Conservation (phyloP, 2,329 filamentous ascomycete genomes). For the Lecanicillium sp. region DNA sequence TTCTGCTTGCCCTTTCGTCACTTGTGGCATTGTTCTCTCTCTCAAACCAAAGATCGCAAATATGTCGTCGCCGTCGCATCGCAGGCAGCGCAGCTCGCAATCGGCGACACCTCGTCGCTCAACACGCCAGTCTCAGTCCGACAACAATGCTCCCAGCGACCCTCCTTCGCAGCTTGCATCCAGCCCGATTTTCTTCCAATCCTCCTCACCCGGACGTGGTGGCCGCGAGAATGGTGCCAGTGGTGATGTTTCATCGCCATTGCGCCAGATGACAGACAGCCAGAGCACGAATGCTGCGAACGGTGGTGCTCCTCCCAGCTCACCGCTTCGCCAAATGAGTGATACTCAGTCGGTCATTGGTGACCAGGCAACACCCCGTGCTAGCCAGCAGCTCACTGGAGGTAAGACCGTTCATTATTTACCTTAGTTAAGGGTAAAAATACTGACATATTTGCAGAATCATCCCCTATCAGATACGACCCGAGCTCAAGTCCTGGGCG, state of each 20-base stretch:
- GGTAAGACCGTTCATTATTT: constrained; percentile 38
- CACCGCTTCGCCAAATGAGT: constrained; percentile 50
- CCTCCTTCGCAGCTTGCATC: constrained; percentile 52
- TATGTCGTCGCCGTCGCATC: constrained; percentile 37
- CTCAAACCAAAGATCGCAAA: constrained; percentile 10
- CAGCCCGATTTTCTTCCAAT: constrained; percentile 73
- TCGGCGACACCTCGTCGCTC: constrained; percentile 34
- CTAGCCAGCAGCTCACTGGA: constrained; percentile 50
- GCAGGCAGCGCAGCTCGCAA: constrained; percentile 44
- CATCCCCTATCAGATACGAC: constrained; percentile 85
- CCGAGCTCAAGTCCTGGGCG: constrained; percentile 81
- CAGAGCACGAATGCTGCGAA: constrained; percentile 37
- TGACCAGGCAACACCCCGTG: constrained; percentile 57
- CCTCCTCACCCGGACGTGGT: constrained; percentile 30
- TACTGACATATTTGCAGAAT: constrained; percentile 48
- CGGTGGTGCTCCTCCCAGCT: constrained; percentile 39
- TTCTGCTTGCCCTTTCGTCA: constrained; percentile 11
- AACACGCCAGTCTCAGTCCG: constrained; percentile 25
- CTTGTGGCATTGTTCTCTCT: constrained; percentile 6
- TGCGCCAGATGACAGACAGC: constrained; percentile 48
- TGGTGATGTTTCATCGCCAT: constrained; percentile 40
- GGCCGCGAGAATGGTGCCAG: constrained; percentile 21
- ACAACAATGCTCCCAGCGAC: constrained; percentile 35
- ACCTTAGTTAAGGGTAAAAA: neutral
- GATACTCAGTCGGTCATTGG: constrained; percentile 43